Conservation (phyloP, 1,284 basidiomycete species). For the Fomitopsis betulina region DNA sequence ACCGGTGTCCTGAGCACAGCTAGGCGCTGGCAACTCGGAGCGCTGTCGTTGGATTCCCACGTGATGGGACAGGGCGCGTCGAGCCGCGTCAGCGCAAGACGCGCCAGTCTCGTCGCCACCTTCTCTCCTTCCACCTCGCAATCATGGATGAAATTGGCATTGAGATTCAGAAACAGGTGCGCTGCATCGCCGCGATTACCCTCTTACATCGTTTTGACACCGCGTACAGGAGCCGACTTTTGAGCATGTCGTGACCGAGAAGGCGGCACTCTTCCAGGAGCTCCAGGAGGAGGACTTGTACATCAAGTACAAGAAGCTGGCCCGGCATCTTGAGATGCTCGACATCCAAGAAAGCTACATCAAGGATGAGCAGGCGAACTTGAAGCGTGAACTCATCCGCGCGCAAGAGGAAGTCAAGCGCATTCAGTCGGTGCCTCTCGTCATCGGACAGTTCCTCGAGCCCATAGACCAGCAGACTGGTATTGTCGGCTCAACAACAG, state of each 20-base stretch:
- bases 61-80: conserved; percentile 1
- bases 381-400: conserved; percentile 96
- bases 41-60: conserved; percentile 9
- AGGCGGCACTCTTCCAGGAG: conserved; percentile 80
- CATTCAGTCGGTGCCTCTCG: conserved; percentile 98
- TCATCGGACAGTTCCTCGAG: conserved; percentile 99
- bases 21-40: conserved; percentile 10
- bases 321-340: conserved; percentile 90
- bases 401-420: conserved; percentile 99
- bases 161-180: conserved; percentile 79
- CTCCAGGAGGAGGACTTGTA: conserved; percentile 92
- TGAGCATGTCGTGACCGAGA: conserved; percentile 83
- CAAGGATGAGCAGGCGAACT: conserved; percentile 97
- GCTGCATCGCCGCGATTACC: conserved; percentile 14
- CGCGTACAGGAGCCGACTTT: conserved; percentile 80
- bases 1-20: not conserved
- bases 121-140: conserved; percentile 13
- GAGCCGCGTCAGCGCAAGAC: conserved; percentile 51
- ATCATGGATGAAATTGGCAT: conserved; percentile 80
- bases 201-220: conserved; percentile 1
- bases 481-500: conserved; percentile 97
- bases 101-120: conserved; percentile 10
- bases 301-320: conserved; percentile 92
- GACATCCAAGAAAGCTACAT: conserved; percentile 98
- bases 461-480: conserved; percentile 98